Evolutionary conservation across 2,329 filamentous ascomycete genomes (phyloP).

Genomic region (Neofusicoccum sp.): DNA sequence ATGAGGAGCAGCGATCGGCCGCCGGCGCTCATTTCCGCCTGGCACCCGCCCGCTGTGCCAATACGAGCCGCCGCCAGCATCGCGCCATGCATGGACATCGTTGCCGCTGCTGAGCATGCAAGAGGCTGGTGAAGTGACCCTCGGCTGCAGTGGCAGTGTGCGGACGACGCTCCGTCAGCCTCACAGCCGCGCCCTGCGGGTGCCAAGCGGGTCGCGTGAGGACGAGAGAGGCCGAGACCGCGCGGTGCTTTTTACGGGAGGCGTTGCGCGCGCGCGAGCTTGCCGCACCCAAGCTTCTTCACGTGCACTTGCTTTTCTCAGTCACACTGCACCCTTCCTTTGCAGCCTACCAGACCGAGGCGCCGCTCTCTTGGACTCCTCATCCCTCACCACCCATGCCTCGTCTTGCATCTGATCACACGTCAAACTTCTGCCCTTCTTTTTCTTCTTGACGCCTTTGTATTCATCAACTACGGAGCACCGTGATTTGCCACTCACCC

Average conservation of each 20-base stretch:
- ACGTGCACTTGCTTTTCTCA: background rate
- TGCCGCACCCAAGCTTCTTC: background rate
- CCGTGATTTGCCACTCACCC: background rate
- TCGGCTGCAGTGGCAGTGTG: no score
- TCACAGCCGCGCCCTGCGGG: no score
- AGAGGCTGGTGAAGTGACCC: no score
- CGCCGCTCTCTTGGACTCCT: no score
- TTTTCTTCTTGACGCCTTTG: no score
- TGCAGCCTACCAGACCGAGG: background rate
- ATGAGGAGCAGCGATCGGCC: background rate
- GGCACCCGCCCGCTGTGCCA: background rate
- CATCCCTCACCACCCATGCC: no score
- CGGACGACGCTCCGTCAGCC: no score
- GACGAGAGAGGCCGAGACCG: background rate
- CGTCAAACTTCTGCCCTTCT: background rate
- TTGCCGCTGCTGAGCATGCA: background rate
- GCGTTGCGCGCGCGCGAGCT: background rate
- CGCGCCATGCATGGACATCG: background rate
- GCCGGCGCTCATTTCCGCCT: background rate
- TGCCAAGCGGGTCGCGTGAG: no score
- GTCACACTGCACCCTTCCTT: background rate
- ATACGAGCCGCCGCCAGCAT: background rate
- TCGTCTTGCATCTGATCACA: no score
- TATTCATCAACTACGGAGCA: no score
- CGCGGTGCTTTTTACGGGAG: background rate